Evolutionary conservation across 306 rosid species (phyloP).

Genomic region (Rosa rugosa): DNA sequence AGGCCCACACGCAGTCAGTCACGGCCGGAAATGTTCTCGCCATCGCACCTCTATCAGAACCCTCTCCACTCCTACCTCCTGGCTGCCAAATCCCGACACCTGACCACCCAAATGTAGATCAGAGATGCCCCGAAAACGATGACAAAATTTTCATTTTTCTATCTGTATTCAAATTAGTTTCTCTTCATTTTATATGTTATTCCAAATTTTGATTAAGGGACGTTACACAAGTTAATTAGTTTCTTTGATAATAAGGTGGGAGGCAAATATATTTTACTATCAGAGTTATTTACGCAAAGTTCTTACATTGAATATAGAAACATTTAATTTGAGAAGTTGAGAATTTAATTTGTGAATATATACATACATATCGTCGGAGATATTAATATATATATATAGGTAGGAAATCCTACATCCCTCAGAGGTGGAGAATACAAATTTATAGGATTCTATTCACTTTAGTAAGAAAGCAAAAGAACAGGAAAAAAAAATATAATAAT

Average conservation of each 20-base stretch:
- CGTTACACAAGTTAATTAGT: too few species aligned
- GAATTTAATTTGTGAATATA: background rate
- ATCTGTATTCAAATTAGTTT: background rate
- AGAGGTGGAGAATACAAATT: background rate
- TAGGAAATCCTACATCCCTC: background rate
- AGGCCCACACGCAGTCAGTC: too few species aligned
- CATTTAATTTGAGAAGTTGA: background rate
- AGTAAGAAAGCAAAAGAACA: background rate
- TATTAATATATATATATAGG: background rate
- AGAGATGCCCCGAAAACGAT: too few species aligned
- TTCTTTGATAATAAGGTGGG: background rate
- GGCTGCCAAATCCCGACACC: too few species aligned
- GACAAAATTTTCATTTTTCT: background rate
- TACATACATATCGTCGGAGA: background rate
- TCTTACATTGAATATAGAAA: too few species aligned
- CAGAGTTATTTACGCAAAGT: background rate
- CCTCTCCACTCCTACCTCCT: too few species aligned
- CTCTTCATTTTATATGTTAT: background rate
- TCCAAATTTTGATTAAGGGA: background rate
- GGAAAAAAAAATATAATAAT: background rate
- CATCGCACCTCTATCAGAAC: too few species aligned
- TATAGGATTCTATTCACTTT: conserved; percentile 10
- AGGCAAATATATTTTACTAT: background rate
- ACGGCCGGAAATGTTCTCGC: too few species aligned
- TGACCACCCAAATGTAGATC: too few species aligned